Evolutionary conservation across 495 filamentous ascomycete genomes (phyloP).

Genomic region (Penicillium soppii): DNA sequence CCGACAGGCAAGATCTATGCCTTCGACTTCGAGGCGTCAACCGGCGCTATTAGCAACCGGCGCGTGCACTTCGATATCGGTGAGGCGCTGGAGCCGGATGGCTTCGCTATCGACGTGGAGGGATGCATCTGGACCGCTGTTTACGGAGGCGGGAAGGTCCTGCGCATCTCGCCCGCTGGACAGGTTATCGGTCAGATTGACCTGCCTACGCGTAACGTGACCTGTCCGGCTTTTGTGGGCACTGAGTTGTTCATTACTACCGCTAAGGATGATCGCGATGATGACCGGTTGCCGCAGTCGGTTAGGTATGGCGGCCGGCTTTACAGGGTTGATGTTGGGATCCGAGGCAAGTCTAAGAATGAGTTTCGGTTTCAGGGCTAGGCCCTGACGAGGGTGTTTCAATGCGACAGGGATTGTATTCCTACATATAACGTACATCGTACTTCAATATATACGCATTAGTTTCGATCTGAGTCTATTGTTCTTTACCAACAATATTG

Average conservation of each 20-base stretch:
- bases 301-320: slow-evolving; percentile 62
- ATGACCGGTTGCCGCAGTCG: slow-evolving; percentile 52
- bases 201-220: slow-evolving; percentile 67
- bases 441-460: not conserved
- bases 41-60: slow-evolving; percentile 64
- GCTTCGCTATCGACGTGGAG: slow-evolving; percentile 69
- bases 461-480: no score
- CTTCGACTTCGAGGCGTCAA: slow-evolving; percentile 67
- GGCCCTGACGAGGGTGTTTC: not conserved
- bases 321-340: slow-evolving; percentile 68
- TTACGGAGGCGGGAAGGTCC: slow-evolving; percentile 66
- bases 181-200: slow-evolving; percentile 64
- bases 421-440: not conserved
- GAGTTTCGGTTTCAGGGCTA: slow-evolving; percentile 44
- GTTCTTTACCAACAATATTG: no score
- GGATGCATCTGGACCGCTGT: slow-evolving; percentile 79
- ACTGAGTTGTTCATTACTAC: slow-evolving; percentile 75
- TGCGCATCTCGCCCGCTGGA: slow-evolving; percentile 64
- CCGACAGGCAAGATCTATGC: slow-evolving; percentile 68
- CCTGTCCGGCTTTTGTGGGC: slow-evolving; percentile 71
- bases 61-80: slow-evolving; percentile 50
- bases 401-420: not conserved
- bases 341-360: slow-evolving; percentile 56
- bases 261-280: slow-evolving; percentile 59
- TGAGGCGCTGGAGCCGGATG: slow-evolving; percentile 63